Percentiles rank a stretch among this genome's conserved stretches.
Conservation (phyloP, 352 stramenopile genomes). For the Globisporangium emineosum region DNA sequence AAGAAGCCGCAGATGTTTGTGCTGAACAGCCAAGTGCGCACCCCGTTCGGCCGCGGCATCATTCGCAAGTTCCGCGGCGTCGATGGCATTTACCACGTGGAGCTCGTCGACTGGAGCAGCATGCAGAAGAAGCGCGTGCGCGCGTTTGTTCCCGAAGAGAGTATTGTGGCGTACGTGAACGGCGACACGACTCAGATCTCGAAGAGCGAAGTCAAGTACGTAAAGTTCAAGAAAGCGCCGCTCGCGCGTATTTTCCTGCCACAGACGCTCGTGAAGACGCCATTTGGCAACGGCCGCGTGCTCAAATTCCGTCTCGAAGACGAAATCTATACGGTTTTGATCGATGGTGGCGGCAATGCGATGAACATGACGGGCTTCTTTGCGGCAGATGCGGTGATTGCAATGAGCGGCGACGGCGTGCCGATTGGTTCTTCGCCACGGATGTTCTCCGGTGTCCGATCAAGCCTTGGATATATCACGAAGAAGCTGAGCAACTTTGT, state of each 20-base stretch:
- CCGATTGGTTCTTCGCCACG: constrained; percentile 45
- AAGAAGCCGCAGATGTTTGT: constrained; percentile 64
- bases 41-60: constrained; percentile 62
- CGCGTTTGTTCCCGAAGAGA: constrained; percentile 60
- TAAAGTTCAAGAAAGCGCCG: constrained; percentile 47
- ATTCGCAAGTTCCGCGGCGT: constrained; percentile 63
- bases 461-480: constrained; percentile 72
- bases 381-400: constrained; percentile 41
- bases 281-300: constrained; percentile 71
- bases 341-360: constrained; percentile 33
- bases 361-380: constrained; percentile 53
- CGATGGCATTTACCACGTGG: constrained; percentile 82
- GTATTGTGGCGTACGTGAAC: constrained; percentile 35
- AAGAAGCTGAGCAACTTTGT: constrained; percentile 80
- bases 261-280: constrained; percentile 64
- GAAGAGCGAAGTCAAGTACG: constrained; percentile 51
- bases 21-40: constrained; percentile 55
- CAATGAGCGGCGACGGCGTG: constrained; percentile 33
- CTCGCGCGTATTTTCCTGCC: constrained; percentile 40
- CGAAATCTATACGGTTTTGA: constrained; percentile 65
- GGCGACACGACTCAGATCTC: constrained; percentile 33
- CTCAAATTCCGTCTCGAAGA: constrained; percentile 62
- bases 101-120: constrained; percentile 62
- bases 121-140: constrained; percentile 39
- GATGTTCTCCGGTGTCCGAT: constrained; percentile 74